Conservation (phyloP, 106 monocot species). For the Ottelia alismoides region DNA sequence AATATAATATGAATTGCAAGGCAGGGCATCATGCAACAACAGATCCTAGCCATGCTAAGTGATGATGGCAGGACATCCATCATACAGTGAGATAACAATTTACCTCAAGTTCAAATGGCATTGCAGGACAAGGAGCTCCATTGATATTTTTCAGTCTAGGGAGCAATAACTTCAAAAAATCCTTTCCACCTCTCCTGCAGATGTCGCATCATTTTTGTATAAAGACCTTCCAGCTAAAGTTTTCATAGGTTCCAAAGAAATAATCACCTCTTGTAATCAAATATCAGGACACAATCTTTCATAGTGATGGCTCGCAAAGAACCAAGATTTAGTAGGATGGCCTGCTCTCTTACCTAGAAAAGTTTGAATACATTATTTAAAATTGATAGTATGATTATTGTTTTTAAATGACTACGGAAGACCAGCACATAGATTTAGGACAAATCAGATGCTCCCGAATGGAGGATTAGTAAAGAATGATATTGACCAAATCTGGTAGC, state of each 20-base stretch:
- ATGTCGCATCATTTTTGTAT: not conserved
- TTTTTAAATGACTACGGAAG: not conserved
- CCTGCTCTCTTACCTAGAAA: slow-evolving; percentile 71
- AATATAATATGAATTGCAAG: no score
- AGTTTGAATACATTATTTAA: not conserved
- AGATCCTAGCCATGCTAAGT: no score
- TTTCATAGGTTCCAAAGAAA: not conserved
- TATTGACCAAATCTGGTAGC: not conserved
- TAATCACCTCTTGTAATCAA: slow-evolving; percentile 68
- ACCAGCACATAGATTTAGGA: not conserved
- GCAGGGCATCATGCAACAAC: no score
- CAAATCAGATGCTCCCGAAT: not conserved
- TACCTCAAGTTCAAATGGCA: slow-evolving; percentile 99
- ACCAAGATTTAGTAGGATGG: slow-evolving; percentile 82
- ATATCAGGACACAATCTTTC: slow-evolving; percentile 78
- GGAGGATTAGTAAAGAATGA: no score
- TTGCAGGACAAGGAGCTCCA: slow-evolving; percentile 39
- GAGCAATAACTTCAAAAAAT: slow-evolving; percentile 64
- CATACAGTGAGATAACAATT: no score
- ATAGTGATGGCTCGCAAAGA: slow-evolving; percentile 85
- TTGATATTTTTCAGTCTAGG: slow-evolving; percentile 67
- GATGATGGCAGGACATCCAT: no score
- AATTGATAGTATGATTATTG: not conserved
- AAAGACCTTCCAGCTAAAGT: not conserved
- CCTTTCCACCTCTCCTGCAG: slow-evolving; percentile 65